Evolutionary conservation across 2,329 filamentous ascomycete genomes (phyloP).

Genomic region (Exophiala lecanii-corni): DNA sequence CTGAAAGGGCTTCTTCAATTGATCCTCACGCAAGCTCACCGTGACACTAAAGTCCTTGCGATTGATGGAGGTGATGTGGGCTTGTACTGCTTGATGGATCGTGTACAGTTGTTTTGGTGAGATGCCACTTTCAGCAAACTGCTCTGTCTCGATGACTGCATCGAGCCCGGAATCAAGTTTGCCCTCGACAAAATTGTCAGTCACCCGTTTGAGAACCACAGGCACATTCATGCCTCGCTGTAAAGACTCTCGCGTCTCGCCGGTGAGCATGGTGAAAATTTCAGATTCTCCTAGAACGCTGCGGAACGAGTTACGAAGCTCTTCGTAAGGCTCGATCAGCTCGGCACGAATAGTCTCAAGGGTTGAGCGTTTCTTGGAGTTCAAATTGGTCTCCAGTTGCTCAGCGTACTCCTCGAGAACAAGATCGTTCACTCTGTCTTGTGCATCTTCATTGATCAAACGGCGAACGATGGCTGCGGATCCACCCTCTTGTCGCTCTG

Average conservation of each 20-base stretch:
- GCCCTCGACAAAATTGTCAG: constrained; percentile 87
- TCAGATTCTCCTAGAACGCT: constrained; percentile 63
- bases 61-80: constrained; percentile 82
- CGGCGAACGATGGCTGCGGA: constrained; percentile 86
- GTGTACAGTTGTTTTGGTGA: constrained; percentile 70
- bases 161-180: constrained; percentile 93
- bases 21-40: constrained; percentile 77
- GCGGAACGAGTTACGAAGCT: constrained; percentile 76
- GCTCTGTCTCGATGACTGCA: constrained; percentile 75
- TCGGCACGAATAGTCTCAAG: constrained; percentile 94
- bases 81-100: constrained; percentile 77
- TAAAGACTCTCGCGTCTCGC: constrained; percentile 80
- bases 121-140: constrained; percentile 67
- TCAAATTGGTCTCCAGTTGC: constrained; percentile 87
- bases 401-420: constrained; percentile 96
- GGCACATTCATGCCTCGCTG: constrained; percentile 89
- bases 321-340: constrained; percentile 87
- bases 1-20: constrained; percentile 67
- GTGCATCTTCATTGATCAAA: constrained; percentile 88
- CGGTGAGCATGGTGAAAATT: constrained; percentile 94
- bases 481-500: constrained; percentile 85
- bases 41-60: constrained; percentile 79
- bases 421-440: constrained; percentile 92
- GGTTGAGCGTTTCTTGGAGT: constrained; percentile 90
- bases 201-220: constrained; percentile 72